A percentile compares a stretch with the other conserved stretches of the same genome.
phyloP scores from a whole-genome alignment of 1,284 basidiomycete species.

The Apiotrichum laibachii region DNA sequence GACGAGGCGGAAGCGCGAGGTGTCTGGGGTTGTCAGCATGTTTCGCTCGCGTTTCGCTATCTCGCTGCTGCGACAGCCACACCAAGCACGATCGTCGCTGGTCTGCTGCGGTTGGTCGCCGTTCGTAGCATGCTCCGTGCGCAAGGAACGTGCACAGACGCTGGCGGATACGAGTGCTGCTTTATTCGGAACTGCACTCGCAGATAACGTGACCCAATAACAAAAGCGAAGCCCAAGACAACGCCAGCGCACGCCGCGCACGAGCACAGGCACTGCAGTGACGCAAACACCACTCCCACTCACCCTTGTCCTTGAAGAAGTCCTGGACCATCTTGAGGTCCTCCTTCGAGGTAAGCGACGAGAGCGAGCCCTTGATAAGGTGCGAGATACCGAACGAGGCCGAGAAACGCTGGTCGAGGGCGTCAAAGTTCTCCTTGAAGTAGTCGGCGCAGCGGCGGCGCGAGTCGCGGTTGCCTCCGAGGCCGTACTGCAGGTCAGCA shows the following conservation, averaged over 20 bases:
- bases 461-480: constrained; percentile 43
- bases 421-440: constrained; percentile 62
- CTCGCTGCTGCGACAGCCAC: neutral
- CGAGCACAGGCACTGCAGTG: no score
- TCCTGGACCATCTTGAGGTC: constrained; percentile 67
- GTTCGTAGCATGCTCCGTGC: no score
- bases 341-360: constrained; percentile 62
- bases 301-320: constrained; percentile 61
- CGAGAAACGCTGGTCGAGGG: constrained; percentile 10
- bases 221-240: no score
- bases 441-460: constrained; percentile 49
- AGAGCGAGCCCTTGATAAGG: constrained; percentile 58
- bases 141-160: no score
- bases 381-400: constrained; percentile 54
- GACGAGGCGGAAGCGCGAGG: constrained; percentile 53
- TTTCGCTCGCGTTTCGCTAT: no score
- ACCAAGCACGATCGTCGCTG: no score
- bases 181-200: no score
- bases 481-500: constrained; percentile 42
- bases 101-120: no score
- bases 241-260: no score
- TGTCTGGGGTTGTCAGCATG: constrained; percentile 28
- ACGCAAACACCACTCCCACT: constrained; percentile 7
- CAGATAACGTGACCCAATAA: no score
- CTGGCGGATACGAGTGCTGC: no score